A percentile compares a stretch with the other conserved stretches of the same genome.
Evolutionary conservation across 257 asterid species (phyloP).

Genomic region (Jasminum sambac): DNA sequence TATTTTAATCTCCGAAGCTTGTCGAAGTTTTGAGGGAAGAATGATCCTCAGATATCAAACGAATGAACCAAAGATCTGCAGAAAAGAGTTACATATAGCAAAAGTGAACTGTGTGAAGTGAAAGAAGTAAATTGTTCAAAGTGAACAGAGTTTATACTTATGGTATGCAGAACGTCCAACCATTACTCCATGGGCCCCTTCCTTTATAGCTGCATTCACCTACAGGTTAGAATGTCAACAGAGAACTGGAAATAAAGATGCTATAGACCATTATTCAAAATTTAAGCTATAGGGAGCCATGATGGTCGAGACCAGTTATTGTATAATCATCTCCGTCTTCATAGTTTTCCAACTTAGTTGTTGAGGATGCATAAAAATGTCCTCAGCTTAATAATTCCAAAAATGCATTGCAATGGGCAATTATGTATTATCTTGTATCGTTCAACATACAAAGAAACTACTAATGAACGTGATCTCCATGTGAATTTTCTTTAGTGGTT

Average conservation of each 20-base stretch:
- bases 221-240: slow-evolving; percentile 26
- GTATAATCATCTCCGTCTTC: neutral
- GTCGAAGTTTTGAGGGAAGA: neutral
- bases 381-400: neutral
- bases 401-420: neutral
- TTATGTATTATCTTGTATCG: neutral
- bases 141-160: slow-evolving; percentile 45
- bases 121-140: slow-evolving; percentile 6
- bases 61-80: neutral
- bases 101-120: neutral
- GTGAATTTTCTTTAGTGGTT: neutral
- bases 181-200: slow-evolving; percentile 98
- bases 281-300: slow-evolving; percentile 21
- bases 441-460: neutral
- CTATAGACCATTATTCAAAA: neutral
- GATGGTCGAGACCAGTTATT: neutral
- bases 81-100: neutral
- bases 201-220: slow-evolving; percentile 73
- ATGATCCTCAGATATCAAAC: neutral
- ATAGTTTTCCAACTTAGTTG: slow-evolving; percentile 8
- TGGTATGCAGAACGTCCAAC: slow-evolving; percentile 87
- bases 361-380: slow-evolving; percentile 7
- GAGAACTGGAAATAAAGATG: slow-evolving; percentile 15
- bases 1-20: neutral
- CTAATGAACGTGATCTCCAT: neutral